Conservation (phyloP, 345 rosid genomes). For the Eucalyptus pumila region DNA sequence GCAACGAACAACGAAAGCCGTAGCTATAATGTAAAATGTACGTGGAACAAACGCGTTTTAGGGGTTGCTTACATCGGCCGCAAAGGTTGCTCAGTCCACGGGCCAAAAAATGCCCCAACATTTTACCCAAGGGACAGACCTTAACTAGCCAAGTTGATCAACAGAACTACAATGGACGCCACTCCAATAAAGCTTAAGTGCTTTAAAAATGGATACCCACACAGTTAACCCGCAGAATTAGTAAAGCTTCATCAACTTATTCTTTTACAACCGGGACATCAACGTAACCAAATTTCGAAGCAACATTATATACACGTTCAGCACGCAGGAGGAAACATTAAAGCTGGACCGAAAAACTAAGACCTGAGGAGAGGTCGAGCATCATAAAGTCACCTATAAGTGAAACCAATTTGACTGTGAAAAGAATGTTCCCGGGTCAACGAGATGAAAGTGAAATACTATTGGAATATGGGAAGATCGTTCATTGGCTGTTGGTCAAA, state of each 20-base stretch:
- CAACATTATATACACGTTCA: not conserved
- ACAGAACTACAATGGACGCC: not conserved
- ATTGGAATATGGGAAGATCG: slow-evolving; percentile 67
- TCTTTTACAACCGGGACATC: not conserved
- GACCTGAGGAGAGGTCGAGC: not conserved
- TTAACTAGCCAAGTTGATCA: not conserved
- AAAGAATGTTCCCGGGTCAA: not conserved
- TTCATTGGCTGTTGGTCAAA: slow-evolving; percentile 26
- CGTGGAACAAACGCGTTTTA: not conserved
- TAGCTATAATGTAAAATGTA: not conserved
- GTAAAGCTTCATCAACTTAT: not conserved
- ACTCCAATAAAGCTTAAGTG: not conserved
- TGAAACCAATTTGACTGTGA: not conserved
- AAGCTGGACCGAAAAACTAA: not conserved
- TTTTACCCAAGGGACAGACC: not conserved
- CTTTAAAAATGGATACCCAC: not conserved
- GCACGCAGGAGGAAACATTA: not conserved
- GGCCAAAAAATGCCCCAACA: not conserved
- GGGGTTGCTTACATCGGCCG: not conserved
- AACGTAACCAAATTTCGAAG: not conserved
- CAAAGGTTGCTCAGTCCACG: not conserved
- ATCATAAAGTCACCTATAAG: not conserved
- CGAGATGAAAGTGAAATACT: not conserved
- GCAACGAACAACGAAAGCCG: not conserved
- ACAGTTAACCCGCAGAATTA: not conserved